phyloP scores from a whole-genome alignment of 495 filamentous ascomycete genomes.

The Hypomontagnella monticulosa region DNA sequence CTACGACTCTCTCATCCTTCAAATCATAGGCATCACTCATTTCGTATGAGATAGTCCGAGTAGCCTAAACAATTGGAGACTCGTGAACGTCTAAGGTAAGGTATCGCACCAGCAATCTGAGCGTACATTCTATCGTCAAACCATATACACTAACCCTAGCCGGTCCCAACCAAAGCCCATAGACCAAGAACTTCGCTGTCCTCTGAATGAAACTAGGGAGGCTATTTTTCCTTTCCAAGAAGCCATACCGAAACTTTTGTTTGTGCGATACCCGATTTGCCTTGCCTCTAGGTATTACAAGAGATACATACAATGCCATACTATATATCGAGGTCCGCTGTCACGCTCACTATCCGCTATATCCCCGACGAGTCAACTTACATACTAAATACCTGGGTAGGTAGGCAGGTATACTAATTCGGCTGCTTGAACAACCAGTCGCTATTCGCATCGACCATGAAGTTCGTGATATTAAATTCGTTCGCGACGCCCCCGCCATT shows the following conservation, averaged over 20 bases:
- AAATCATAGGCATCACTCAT: too few species aligned
- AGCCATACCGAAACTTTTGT: neutral
- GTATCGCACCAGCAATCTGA: neutral
- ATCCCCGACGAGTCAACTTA: neutral
- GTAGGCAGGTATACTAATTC: conserved; percentile 2
- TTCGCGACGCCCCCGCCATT: conserved; percentile 41
- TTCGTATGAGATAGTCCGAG: too few species aligned
- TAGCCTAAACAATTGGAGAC: too few species aligned
- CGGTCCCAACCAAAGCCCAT: neutral
- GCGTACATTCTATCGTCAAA: conserved; percentile 3
- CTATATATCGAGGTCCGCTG: too few species aligned
- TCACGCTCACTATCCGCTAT: neutral
- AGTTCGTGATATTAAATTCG: conserved; percentile 73
- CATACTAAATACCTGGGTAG: neutral
- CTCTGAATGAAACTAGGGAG: conserved; percentile 2
- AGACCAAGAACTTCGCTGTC: neutral
- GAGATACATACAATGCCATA: conserved; percentile 2
- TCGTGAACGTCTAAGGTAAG: too few species aligned
- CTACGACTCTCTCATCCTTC: too few species aligned
- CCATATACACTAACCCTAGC: conserved; percentile 16
- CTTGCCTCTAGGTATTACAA: conserved; percentile 16
- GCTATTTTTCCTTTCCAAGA: neutral
- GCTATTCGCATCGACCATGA: conserved; percentile 69
- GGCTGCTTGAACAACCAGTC: conserved; percentile 68
- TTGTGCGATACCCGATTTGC: conserved; percentile 3